phyloP scores from a whole-genome alignment of 805 yeast species.

The Candida cerambycidarum region DNA sequence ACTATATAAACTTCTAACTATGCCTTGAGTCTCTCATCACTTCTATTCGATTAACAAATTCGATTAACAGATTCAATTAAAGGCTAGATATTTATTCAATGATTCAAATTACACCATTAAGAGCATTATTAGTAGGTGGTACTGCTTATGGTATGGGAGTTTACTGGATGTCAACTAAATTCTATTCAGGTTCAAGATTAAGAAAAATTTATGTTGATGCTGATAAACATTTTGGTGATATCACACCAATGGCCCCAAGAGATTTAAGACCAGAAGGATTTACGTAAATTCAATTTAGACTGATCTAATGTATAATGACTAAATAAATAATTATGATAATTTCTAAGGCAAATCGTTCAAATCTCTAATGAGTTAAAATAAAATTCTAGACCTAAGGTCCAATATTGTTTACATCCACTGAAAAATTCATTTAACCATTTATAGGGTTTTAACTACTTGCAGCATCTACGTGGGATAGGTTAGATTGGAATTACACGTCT shows the following conservation, averaged over 20 bases:
- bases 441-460: too few relatives aligned
- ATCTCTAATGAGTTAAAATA: too few relatives aligned
- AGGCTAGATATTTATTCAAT: conserved; percentile 3
- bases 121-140: conserved; percentile 35
- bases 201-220: conserved; percentile 28
- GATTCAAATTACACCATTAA: conserved; percentile 19
- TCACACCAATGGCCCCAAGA: conserved; percentile 20
- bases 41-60: neutral
- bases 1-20: neutral
- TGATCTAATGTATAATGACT: neutral
- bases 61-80: neutral
- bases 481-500: too few relatives aligned
- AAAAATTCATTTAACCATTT: too few relatives aligned
- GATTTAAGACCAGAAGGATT: conserved; percentile 8
- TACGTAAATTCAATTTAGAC: neutral
- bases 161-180: conserved; percentile 31
- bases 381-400: too few relatives aligned
- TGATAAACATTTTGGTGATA: conserved; percentile 28
- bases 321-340: too few relatives aligned
- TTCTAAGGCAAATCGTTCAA: too few relatives aligned
- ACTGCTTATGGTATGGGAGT: conserved; percentile 31
- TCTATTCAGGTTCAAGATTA: conserved; percentile 30
- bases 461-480: too few relatives aligned
- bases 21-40: neutral
- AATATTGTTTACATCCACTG: too few relatives aligned